Evolutionary conservation across 2,329 filamentous ascomycete genomes (phyloP).

Genomic region (Tolypocladium album): DNA sequence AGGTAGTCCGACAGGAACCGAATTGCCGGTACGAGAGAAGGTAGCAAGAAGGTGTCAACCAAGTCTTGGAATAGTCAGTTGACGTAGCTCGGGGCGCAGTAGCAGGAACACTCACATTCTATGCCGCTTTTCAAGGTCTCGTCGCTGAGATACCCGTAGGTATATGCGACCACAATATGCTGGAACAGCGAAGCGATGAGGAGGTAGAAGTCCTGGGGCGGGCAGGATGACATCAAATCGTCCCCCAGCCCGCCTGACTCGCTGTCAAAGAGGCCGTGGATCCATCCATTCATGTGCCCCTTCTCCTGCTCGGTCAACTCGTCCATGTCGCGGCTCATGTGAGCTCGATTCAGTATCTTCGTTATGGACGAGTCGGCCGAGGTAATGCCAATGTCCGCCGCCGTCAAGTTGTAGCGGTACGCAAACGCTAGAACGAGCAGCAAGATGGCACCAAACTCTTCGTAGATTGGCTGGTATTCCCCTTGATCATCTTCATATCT

Average conservation of each 20-base stretch:
- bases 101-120: conserved; percentile 48
- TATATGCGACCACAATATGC: conserved; percentile 61
- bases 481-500: conserved; percentile 72
- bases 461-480: conserved; percentile 77
- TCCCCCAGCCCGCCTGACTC: conserved; percentile 66
- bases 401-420: conserved; percentile 60
- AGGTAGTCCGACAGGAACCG: conserved; percentile 61
- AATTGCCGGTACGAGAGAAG: conserved; percentile 64
- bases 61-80: conserved; percentile 39
- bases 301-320: conserved; percentile 55
- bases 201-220: conserved; percentile 73
- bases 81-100: background rate
- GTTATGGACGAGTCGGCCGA: conserved; percentile 56
- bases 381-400: conserved; percentile 51
- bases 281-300: conserved; percentile 61
- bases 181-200: conserved; percentile 68
- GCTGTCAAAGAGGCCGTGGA: conserved; percentile 64
- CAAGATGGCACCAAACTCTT: conserved; percentile 72
- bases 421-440: conserved; percentile 63
- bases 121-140: conserved; percentile 64
- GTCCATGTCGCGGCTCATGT: conserved; percentile 43
- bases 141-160: conserved; percentile 53
- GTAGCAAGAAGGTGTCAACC: conserved; percentile 70
- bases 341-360: conserved; percentile 50
- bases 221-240: conserved; percentile 71